Conservation (phyloP, 805 yeast genomes). For the Ogataea nakhonphanomensis region DNA sequence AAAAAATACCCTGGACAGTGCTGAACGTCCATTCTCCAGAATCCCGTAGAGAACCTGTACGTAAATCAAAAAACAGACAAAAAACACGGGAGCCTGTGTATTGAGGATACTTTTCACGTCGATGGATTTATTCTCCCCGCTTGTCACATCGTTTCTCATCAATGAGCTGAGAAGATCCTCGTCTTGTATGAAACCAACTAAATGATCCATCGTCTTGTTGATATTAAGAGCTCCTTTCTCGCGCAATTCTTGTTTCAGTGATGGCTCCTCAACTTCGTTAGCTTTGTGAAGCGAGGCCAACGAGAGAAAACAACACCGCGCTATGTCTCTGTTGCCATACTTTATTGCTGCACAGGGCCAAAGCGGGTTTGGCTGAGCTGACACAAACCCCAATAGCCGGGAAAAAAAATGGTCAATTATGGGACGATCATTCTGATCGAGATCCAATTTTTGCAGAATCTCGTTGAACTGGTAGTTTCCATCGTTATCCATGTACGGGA, state of each 20-base stretch:
- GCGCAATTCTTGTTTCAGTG: constrained; percentile 40
- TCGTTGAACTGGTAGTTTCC: constrained; percentile 9
- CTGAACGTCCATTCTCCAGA: constrained; percentile 39
- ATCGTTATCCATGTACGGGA: background rate
- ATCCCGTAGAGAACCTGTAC: constrained; percentile 40
- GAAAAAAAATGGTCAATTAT: constrained; percentile 34
- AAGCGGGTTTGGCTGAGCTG: constrained; percentile 41
- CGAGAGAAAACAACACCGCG: constrained; percentile 47
- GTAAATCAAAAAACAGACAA: constrained; percentile 37
- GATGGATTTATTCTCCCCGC: constrained; percentile 5
- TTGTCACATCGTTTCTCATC: constrained; percentile 5
- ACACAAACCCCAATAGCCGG: constrained; percentile 39
- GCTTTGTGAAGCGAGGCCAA: constrained; percentile 44
- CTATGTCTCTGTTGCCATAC: constrained; percentile 47
- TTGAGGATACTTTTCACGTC: constrained; percentile 7
- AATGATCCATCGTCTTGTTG: constrained; percentile 43
- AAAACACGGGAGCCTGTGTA: constrained; percentile 20
- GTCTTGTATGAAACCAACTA: constrained; percentile 37
- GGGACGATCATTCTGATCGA: constrained; percentile 1
- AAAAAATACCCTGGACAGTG: constrained; percentile 36
- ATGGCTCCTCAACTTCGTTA: constrained; percentile 32
- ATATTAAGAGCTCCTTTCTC: constrained; percentile 45
- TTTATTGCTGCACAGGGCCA: constrained; percentile 49
- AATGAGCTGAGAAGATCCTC: constrained; percentile 14
- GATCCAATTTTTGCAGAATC: constrained; percentile 4